These are phyloP conservation scores for Fusarium paranaense DNA, from an alignment of 2,329 filamentous ascomycete species.

Conservation along the genomic window DNA sequence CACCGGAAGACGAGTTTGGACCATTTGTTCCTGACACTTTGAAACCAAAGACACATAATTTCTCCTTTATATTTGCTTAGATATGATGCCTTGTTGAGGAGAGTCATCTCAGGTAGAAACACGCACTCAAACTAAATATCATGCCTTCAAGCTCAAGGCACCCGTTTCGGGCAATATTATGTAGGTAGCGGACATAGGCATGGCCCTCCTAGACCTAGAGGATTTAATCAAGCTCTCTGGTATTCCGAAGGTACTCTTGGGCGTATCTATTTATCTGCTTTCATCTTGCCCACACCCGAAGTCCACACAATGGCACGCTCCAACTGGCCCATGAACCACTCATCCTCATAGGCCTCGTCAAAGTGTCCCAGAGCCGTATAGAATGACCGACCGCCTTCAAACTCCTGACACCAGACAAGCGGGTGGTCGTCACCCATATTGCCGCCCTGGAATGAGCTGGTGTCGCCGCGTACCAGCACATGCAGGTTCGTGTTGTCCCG, in stretches of 20 bases:
- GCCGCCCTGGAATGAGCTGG: not conserved
- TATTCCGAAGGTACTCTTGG: no score
- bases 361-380: slow-evolving; percentile 33
- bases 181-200: no score
- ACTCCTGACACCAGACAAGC: slow-evolving; percentile 7
- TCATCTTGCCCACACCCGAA: not conserved
- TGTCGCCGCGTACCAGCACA: not conserved
- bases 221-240: no score
- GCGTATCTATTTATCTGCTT: no score
- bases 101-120: no score
- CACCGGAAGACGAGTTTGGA: not conserved
- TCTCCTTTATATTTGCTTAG: not conserved
- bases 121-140: no score
- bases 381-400: slow-evolving; percentile 17
- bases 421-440: not conserved
- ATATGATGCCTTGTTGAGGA: no score
- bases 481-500: not conserved
- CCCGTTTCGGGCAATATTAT: no score
- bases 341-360: slow-evolving; percentile 11
- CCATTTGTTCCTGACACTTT: not conserved
- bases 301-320: slow-evolving; percentile 14
- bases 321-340: slow-evolving; percentile 22
- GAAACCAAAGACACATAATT: not conserved
- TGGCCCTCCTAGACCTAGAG: no score
- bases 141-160: no score